These are phyloP conservation scores for Eucalyptus regnans DNA, from an alignment of 345 rosid species.

Conservation along the genomic window DNA sequence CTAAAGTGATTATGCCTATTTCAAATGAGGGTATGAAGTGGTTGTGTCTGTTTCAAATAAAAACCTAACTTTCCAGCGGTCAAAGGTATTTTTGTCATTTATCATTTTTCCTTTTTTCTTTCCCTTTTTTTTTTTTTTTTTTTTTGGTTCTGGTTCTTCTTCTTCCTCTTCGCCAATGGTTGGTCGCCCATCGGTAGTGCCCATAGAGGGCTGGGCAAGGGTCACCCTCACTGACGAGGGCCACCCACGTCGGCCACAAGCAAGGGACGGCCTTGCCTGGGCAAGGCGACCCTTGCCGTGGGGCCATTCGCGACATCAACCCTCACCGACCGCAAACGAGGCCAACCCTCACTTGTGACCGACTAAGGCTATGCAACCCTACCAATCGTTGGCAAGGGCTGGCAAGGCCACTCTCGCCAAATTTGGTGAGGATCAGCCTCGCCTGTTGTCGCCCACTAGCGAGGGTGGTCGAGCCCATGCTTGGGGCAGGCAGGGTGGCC, in stretches of 20 bases:
- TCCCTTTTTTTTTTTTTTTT: accelerated
- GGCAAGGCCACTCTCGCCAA: accelerated
- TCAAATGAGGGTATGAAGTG: too few relatives aligned
- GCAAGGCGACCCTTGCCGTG: accelerated
- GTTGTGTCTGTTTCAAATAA: accelerated
- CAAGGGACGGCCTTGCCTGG: accelerated
- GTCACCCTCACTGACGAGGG: too few relatives aligned
- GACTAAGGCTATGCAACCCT: accelerated
- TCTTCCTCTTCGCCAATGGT: accelerated
- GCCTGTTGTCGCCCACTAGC: accelerated
- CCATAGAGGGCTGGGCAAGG: accelerated
- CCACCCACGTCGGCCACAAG: accelerated
- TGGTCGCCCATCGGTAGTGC: accelerated
- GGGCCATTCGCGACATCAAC: accelerated
- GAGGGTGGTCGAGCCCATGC: accelerated
- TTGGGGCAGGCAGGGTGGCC: accelerated
- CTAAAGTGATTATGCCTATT: accelerated
- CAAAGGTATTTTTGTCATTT: accelerated
- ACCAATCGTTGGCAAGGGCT: accelerated
- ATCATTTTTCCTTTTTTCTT: too few relatives aligned
- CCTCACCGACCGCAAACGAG: accelerated
- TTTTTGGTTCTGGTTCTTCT: too few relatives aligned
- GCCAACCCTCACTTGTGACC: accelerated
- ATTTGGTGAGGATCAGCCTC: too few relatives aligned
- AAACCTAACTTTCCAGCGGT: accelerated